Evolutionary conservation across 2,329 filamentous ascomycete genomes (phyloP).

Genomic region (Xylaria polymorpha): DNA sequence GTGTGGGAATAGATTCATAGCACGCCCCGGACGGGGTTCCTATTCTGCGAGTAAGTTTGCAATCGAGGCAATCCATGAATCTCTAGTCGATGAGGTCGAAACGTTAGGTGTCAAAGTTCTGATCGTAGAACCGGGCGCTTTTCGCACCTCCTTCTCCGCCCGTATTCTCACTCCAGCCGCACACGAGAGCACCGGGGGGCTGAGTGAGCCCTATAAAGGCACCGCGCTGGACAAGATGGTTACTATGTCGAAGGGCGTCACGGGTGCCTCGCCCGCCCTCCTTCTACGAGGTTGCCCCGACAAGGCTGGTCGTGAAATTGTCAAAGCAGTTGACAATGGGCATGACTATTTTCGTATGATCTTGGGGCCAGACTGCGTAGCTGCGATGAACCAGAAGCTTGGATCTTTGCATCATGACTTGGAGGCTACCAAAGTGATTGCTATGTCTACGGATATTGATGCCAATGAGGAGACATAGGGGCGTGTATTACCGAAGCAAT

Average conservation of each 20-base stretch:
- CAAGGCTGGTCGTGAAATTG: slow-evolving; percentile 37
- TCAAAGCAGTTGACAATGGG: slow-evolving; percentile 35
- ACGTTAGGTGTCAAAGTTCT: slow-evolving; percentile 36
- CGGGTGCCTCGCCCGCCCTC: slow-evolving; percentile 11
- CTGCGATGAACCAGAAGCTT: slow-evolving; percentile 32
- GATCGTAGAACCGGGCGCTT: slow-evolving; percentile 37
- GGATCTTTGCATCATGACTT: slow-evolving; percentile 21
- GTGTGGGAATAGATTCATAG: slow-evolving; percentile 32
- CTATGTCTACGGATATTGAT: slow-evolving; percentile 28
- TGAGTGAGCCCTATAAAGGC: slow-evolving; percentile 33
- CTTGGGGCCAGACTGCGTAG: slow-evolving; percentile 36
- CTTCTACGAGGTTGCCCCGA: slow-evolving; percentile 32
- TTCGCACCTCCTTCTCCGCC: slow-evolving; percentile 35
- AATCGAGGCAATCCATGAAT: slow-evolving; percentile 38
- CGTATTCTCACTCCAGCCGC: slow-evolving; percentile 25
- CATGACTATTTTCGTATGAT: slow-evolving; percentile 41
- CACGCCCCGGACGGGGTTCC: slow-evolving; percentile 31
- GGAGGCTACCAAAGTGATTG: slow-evolving; percentile 23
- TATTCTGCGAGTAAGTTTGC: slow-evolving; percentile 42
- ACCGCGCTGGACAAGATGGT: slow-evolving; percentile 34
- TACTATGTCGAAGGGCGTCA: slow-evolving; percentile 8
- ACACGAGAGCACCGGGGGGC: slow-evolving; percentile 23
- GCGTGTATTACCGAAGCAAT: not conserved
- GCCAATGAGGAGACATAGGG: slow-evolving; percentile 14
- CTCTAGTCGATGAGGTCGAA: slow-evolving; percentile 32